These are phyloP conservation scores for Leavenworthia alabamica DNA, from an alignment of 345 rosid species.

Conservation along the genomic window DNA sequence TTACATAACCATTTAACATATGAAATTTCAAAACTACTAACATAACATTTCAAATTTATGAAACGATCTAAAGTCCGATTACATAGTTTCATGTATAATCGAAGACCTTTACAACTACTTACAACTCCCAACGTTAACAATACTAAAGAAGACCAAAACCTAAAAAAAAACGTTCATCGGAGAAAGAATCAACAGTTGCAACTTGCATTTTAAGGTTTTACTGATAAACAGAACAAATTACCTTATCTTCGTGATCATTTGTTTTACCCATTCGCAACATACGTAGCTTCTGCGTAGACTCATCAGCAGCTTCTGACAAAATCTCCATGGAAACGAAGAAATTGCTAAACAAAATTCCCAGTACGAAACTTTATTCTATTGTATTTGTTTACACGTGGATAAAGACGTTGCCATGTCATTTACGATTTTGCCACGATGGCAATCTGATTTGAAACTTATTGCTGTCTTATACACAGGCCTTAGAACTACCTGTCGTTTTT, in stretches of 20 bases:
- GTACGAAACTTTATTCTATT: neutral
- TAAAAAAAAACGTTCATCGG: neutral
- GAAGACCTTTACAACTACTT: neutral
- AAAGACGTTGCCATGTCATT: slow-evolving; percentile 11
- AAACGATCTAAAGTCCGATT: neutral
- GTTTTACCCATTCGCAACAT: slow-evolving; percentile 14
- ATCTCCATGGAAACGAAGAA: slow-evolving; percentile 11
- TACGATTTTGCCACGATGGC: slow-evolving; percentile 2
- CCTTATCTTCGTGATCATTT: slow-evolving; percentile 38
- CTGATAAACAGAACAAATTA: slow-evolving; percentile 2
- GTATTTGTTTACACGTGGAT: slow-evolving; percentile 12
- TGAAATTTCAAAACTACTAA: neutral
- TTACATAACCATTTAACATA: neutral
- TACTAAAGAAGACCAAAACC: neutral
- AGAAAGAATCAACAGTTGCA: neutral
- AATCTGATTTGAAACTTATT: neutral
- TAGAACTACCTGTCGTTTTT: slow-evolving; percentile 3
- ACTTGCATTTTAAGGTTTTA: too few relatives aligned
- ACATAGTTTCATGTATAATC: neutral
- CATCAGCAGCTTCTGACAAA: slow-evolving; percentile 14
- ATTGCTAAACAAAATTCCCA: neutral
- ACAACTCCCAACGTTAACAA: neutral
- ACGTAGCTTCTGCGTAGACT: slow-evolving; percentile 25
- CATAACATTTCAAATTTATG: neutral
- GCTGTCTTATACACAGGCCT: neutral